Percentiles rank a stretch among this genome's conserved stretches.
Conservation (phyloP, 73 alveolate genomes). For the Symbiodinium pilosum region DNA sequence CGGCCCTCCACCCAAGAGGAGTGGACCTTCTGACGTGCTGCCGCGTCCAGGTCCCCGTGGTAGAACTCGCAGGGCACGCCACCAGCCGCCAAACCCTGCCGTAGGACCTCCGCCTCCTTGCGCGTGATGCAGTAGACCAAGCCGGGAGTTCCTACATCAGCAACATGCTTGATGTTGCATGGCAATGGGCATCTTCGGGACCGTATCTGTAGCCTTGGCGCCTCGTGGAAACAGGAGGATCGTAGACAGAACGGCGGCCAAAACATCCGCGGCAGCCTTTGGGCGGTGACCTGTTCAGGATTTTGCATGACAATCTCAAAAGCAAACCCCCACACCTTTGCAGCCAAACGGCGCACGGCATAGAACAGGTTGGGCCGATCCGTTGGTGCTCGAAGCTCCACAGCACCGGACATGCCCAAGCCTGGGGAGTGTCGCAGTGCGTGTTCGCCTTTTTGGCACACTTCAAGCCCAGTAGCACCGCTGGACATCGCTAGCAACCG, state of each 20-base stretch:
- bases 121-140: constrained; percentile 97
- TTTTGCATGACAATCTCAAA: not conserved
- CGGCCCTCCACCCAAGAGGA: constrained; percentile 97
- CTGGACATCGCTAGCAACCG: constrained; percentile 58
- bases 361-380: constrained; percentile 76
- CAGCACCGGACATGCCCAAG: constrained; percentile 21
- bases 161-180: not conserved
- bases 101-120: constrained; percentile 97
- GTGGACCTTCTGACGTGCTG: constrained; percentile 95
- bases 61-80: constrained; percentile 81
- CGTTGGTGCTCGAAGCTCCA: constrained; percentile 73
- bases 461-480: not conserved
- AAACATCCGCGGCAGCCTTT: constrained; percentile 25
- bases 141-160: constrained; percentile 96
- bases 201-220: not conserved
- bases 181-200: not conserved
- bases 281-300: constrained; percentile 58
- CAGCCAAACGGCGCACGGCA: constrained; percentile 48
- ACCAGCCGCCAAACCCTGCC: constrained; percentile 95
- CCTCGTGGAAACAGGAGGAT: constrained; percentile 95
- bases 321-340: not conserved
- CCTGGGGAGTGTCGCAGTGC: not conserved
- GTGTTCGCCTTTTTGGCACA: not conserved
- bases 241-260: constrained; percentile 95
- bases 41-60: constrained; percentile 91